A percentile compares a stretch with the other conserved stretches of the same genome.
These are phyloP conservation scores for Fagopyrum esculentum DNA, from an alignment of 148 eudicot genomes.

Conservation along the genomic window DNA sequence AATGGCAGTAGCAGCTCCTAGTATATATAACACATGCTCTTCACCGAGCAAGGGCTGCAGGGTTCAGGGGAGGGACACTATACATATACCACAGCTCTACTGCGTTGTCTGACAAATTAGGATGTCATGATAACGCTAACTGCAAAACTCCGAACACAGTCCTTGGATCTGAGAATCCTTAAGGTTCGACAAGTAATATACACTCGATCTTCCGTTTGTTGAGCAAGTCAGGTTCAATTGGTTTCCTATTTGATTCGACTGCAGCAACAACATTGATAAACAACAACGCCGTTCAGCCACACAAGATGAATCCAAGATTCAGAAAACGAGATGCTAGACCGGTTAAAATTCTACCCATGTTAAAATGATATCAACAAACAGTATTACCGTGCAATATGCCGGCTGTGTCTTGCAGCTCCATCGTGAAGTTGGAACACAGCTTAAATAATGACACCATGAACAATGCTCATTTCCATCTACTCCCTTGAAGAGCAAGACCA, in stretches of 20 bases:
- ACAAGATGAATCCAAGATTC: not conserved
- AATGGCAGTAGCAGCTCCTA: too few relatives aligned
- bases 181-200: slow-evolving; percentile 43
- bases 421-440: slow-evolving; percentile 60
- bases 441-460: slow-evolving; percentile 87
- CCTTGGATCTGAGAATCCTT: slow-evolving; percentile 48
- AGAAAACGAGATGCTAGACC: too few relatives aligned
- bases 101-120: not conserved
- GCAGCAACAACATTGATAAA: slow-evolving; percentile 14
- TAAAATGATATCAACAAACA: not conserved
- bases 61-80: too few relatives aligned
- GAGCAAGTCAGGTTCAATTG: slow-evolving; percentile 65
- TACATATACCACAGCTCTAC: not conserved
- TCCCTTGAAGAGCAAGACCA: slow-evolving; percentile 55
- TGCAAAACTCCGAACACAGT: slow-evolving; percentile 57
- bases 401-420: slow-evolving; percentile 28
- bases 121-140: not conserved
- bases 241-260: slow-evolving; percentile 45
- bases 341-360: too few relatives aligned
- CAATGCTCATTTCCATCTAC: slow-evolving; percentile 60
- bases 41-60: too few relatives aligned
- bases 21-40: too few relatives aligned
- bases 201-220: slow-evolving; percentile 35
- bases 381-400: not conserved
- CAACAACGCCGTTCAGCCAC: not conserved